Evolutionary conservation across 2,329 filamentous ascomycete genomes (phyloP).

Genomic region (Diaporthe helianthi): DNA sequence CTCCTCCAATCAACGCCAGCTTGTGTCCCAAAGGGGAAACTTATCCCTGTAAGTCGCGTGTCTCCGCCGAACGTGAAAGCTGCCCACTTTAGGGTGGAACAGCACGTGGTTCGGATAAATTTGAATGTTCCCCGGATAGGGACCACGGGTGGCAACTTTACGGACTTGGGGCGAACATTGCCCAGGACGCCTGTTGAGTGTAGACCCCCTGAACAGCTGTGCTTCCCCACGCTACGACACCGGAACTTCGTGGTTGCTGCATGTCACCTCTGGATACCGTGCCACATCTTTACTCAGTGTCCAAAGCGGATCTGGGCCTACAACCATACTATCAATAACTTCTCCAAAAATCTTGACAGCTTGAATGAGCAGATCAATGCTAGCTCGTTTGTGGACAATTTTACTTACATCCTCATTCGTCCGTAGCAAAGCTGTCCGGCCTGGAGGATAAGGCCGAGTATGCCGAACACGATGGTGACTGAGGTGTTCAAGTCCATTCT

Average conservation of each 20-base stretch:
- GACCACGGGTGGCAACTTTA: too few relatives aligned
- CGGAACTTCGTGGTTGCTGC: not conserved
- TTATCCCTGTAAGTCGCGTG: not conserved
- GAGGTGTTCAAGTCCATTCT: constrained; percentile 24
- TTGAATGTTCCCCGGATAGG: too few relatives aligned
- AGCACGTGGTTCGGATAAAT: too few relatives aligned
- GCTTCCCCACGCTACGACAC: not conserved
- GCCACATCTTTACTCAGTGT: not conserved
- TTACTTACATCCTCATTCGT: not conserved
- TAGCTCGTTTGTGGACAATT: not conserved
- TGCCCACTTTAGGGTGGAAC: too few relatives aligned
- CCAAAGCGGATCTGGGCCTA: not conserved
- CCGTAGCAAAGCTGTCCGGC: not conserved
- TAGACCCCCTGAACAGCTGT: not conserved
- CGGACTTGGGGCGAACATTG: not conserved
- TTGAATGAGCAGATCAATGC: not conserved
- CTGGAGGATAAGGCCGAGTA: not conserved
- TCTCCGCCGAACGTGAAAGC: too few relatives aligned
- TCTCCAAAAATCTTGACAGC: not conserved
- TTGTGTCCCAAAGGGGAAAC: not conserved
- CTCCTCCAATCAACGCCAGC: not conserved
- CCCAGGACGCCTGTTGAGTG: not conserved
- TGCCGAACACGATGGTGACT: constrained; percentile 11
- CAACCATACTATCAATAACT: not conserved
- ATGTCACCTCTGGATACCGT: not conserved